Base-by-base conservation (phyloP, 495 filamentous ascomycete species). In the Penicillium bialowiezense region DNA sequence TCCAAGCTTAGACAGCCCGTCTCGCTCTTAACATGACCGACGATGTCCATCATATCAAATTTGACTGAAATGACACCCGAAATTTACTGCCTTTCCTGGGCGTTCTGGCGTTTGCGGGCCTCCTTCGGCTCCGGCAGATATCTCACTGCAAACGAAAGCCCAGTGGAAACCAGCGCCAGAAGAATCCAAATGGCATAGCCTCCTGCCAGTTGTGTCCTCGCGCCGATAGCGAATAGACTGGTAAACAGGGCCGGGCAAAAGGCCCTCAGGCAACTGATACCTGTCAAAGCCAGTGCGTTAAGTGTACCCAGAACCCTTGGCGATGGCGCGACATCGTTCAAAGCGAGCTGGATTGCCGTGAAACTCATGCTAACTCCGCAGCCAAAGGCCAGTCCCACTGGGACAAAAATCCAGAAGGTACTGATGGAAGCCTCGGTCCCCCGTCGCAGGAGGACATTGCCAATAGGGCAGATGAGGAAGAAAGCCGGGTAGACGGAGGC, bases 121-220 rank as follows among this genome's bases (percentile, higher is more conserved):
- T 39, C 23, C 12, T 20, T n/a, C 9, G 50, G 48, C 35, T 55
- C 60, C 5, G 60, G 60, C 29, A 87, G 55, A 15, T 63, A 78
- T 36, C 64, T 65, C 14, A 76, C 65, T 3, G 67, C 54, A 3
- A 77, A 51, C 2, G 68, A 72, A 20, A 80, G 71, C 1, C 59
- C 72, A 10, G 63, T n/a, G 13, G 76, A 78, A 26, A 83, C 28
- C 0, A 70, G 13, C 19, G 77, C 50, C 52, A 86, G 34, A 14
- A 87, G 52, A n/a, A 82, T 55, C 86, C 86, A 90, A 37, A 84
- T 79, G 8, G 85, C 68, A 54, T 88, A 79, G 0, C 85, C 86
- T 38, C 69, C 63, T 1, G 80, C 54, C 36, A 80, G 72, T 53
- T 84, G 77, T 3, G 70, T 70, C 44, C 75, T 68, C 4, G 77